Evolutionary conservation across 2,329 filamentous ascomycete species (phyloP), one percentile per base, ranked within the genome.

Genomic region (Fusarium continuum): DNA sequence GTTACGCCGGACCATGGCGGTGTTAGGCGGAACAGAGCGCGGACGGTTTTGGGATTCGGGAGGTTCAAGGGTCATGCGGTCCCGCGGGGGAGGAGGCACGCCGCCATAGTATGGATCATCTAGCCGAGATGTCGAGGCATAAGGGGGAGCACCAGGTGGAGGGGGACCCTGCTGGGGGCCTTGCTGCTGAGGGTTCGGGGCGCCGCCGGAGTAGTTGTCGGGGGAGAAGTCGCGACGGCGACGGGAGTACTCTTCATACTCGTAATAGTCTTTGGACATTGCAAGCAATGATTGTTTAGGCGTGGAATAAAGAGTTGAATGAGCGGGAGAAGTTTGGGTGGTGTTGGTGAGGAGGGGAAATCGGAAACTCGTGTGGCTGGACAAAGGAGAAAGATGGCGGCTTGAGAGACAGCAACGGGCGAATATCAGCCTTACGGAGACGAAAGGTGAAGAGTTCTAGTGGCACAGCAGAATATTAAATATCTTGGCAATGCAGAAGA

Each of bases 11-110:
- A 70, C 48, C 55, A 72, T 70, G 43, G 62, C 47, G 4, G 72
- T 67, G 34, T 64, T 67, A 4, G 75, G 73, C 8, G 76, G 74
- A 8, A 74, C 67, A 29, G 75, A 77, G 53, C 74, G 75, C 10
- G 75, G 67, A 36, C 75, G 75, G 35, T 50, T 32, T n/a, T 68
- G 53, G 32, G 56, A 39, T 11, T 68, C 64, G 3, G 73, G 66
- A 17, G 72, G 69, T 22, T 72, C 64, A 14, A 75, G 69, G 41
- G 70, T 71, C 68, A 73, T 72, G 44, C 65, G 57, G 46, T 74
- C 72, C 40, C 72, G 70, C 20, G 67, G 64, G 32, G 59, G 61
- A 17, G 57, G 46, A 32, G 60, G 46, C 23, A 53, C 56, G 13
- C 40, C 49, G 20, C 55, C 45, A 13, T 69, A 72, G 44, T 69